Conservation (phyloP, 129 eudicot species). For the Smallanthus sonchifolius region DNA sequence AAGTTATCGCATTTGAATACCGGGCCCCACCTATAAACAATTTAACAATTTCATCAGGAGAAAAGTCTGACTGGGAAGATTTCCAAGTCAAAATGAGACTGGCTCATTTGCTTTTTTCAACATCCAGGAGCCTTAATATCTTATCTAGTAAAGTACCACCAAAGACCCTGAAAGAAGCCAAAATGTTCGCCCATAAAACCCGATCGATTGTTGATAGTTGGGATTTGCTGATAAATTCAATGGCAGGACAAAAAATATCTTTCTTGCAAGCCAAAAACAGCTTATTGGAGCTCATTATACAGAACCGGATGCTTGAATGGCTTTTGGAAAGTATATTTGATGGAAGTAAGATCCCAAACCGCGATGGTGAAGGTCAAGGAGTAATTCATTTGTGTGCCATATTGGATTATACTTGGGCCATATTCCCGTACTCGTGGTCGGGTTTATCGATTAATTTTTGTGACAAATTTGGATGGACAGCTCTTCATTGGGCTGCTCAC, state of each 20-base stretch:
- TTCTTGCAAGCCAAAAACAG: slow-evolving; percentile 52
- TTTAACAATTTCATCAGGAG: slow-evolving; percentile 29
- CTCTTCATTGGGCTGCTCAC: slow-evolving; percentile 99
- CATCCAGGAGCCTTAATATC: slow-evolving; percentile 62
- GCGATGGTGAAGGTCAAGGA: slow-evolving; percentile 93
- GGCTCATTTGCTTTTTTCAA: slow-evolving; percentile 75
- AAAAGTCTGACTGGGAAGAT: slow-evolving; percentile 53
- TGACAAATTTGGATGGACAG: slow-evolving; percentile 95
- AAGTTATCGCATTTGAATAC: slow-evolving; percentile 69
- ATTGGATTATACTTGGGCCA: slow-evolving; percentile 86
- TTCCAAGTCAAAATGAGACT: slow-evolving; percentile 69
- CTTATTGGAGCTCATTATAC: slow-evolving; percentile 69
- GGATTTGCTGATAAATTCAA: slow-evolving; percentile 47
- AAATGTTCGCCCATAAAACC: slow-evolving; percentile 55
- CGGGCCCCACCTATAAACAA: slow-evolving; percentile 42
- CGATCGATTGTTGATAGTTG: slow-evolving; percentile 54
- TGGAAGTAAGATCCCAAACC: slow-evolving; percentile 47
- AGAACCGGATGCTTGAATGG: slow-evolving; percentile 78
- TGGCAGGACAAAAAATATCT: slow-evolving; percentile 42
- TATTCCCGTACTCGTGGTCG: slow-evolving; percentile 68
- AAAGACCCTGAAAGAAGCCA: slow-evolving; percentile 60
- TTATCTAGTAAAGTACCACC: slow-evolving; percentile 50
- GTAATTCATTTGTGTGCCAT: slow-evolving; percentile 90
- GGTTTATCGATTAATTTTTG: slow-evolving; percentile 88
- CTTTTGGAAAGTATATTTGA: slow-evolving; percentile 69